Conservation (phyloP, 768 basidiomycete genomes). For the Crassisporium funariophilum region DNA sequence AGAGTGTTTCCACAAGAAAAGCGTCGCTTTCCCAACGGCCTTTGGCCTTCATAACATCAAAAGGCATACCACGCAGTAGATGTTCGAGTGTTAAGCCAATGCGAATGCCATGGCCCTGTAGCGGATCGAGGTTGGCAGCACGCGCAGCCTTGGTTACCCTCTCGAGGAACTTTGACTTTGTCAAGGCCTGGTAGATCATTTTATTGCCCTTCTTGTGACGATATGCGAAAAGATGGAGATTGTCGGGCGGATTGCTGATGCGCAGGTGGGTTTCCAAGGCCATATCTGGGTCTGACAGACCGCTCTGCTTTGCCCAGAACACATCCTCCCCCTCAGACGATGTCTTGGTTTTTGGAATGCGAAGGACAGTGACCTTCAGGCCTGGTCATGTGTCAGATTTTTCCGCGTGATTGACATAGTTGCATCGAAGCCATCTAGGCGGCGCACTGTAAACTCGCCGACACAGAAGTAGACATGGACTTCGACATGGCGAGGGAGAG, state of each 20-base stretch:
- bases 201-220: not conserved
- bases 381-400: constrained; percentile 4
- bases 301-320: constrained; percentile 28
- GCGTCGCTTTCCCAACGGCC: constrained; percentile 35
- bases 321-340: constrained; percentile 27
- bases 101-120: constrained; percentile 28
- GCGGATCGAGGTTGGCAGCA: not conserved
- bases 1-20: constrained; percentile 16
- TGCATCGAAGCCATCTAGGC: not conserved
- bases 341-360: constrained; percentile 1
- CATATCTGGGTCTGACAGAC: constrained; percentile 18
- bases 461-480: no score
- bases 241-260: constrained; percentile 8
- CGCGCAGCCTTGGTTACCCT: constrained; percentile 11
- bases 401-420: not conserved
- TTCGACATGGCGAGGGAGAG: no score
- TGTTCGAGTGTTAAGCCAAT: constrained; percentile 33
- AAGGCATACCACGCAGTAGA: constrained; percentile 31
- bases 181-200: no score
- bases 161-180: constrained; percentile 20
- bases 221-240: constrained; percentile 31
- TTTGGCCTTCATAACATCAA: constrained; percentile 34
- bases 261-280: constrained; percentile 29
- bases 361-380: constrained; percentile 12
- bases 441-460: no score